Conservation (phyloP, 1,284 basidiomycete species). For the Schizophyllum commune region DNA sequence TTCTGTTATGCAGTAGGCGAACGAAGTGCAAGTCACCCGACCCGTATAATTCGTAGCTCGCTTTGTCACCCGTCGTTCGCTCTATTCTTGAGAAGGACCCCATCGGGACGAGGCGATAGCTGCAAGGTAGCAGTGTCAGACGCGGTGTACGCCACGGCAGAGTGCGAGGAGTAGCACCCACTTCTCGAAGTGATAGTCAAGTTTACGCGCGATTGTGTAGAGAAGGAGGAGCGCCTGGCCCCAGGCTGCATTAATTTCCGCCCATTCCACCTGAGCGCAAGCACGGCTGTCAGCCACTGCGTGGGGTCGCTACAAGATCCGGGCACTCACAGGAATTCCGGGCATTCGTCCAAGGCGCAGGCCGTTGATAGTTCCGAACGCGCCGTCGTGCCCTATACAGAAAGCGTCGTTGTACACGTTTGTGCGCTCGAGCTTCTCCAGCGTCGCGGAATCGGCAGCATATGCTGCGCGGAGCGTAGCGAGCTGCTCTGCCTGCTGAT, state of each 20-base stretch:
- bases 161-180: constrained; percentile 27
- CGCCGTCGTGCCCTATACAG: constrained; percentile 92
- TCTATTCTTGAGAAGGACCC: constrained; percentile 92
- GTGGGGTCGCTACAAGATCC: constrained; percentile 1
- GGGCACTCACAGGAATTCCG: constrained; percentile 52
- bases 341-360: constrained; percentile 85
- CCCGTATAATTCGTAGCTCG: constrained; percentile 82
- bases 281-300: constrained; percentile 2
- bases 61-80: constrained; percentile 74
- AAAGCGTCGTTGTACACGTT: constrained; percentile 99
- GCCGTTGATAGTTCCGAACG: constrained; percentile 96
- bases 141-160: constrained; percentile 8
- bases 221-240: constrained; percentile 91
- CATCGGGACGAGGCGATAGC: constrained; percentile 85
- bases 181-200: constrained; percentile 84
- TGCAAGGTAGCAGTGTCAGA: constrained; percentile 20
- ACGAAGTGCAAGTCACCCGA: constrained; percentile 87
- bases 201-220: constrained; percentile 84
- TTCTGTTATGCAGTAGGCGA: constrained; percentile 84
- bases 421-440: constrained; percentile 84
- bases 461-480: constrained; percentile 71
- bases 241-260: constrained; percentile 99
- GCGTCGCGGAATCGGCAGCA: constrained; percentile 62
- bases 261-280: constrained; percentile 79
- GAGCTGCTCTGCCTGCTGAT: constrained; percentile 61